phyloP scores from a whole-genome alignment of 495 filamentous ascomycete genomes.

The Staphylotrichum tortipilum region DNA sequence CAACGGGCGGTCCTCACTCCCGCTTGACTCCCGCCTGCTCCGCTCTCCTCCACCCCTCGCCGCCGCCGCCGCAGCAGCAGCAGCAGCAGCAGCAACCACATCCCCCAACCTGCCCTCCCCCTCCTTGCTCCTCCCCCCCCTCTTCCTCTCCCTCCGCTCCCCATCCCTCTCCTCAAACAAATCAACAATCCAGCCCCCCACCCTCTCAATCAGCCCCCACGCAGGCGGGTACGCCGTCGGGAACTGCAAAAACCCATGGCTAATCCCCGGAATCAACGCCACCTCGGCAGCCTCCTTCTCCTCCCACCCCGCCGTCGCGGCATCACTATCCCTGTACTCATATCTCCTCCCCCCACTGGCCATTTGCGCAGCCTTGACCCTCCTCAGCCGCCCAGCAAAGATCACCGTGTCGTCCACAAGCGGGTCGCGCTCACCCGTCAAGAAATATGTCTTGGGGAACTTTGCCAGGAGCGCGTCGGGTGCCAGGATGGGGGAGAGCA shows the following conservation, averaged over 20 bases:
- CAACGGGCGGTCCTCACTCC: slow-evolving; percentile 68
- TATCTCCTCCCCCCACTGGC: slow-evolving; percentile 20
- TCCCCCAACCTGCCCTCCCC: no score
- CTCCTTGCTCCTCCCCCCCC: not conserved
- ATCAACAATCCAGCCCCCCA: slow-evolving; percentile 67
- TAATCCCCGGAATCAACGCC: slow-evolving; percentile 73
- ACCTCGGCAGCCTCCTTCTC: slow-evolving; percentile 76
- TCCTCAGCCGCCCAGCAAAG: slow-evolving; percentile 77
- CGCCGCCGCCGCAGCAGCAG: slow-evolving; percentile 18
- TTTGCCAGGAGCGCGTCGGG: slow-evolving; percentile 70
- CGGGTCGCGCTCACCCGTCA: slow-evolving; percentile 92
- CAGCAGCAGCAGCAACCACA: no score
- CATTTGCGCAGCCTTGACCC: slow-evolving; percentile 63
- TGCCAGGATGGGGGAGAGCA: slow-evolving; percentile 80
- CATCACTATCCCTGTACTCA: slow-evolving; percentile 26
- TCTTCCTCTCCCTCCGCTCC: slow-evolving; percentile 15
- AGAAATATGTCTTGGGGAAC: slow-evolving; percentile 87
- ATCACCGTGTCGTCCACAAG: slow-evolving; percentile 95
- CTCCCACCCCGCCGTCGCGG: slow-evolving; percentile 45
- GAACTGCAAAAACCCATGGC: slow-evolving; percentile 91
- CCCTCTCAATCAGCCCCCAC: slow-evolving; percentile 69
- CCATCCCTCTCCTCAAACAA: slow-evolving; percentile 42
- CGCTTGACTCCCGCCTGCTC: slow-evolving; percentile 49
- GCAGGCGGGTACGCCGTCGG: slow-evolving; percentile 76
- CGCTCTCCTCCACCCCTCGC: not conserved